Conservation (phyloP, 2,329 filamentous ascomycete genomes). For the Tolypocladium endophyticum region DNA sequence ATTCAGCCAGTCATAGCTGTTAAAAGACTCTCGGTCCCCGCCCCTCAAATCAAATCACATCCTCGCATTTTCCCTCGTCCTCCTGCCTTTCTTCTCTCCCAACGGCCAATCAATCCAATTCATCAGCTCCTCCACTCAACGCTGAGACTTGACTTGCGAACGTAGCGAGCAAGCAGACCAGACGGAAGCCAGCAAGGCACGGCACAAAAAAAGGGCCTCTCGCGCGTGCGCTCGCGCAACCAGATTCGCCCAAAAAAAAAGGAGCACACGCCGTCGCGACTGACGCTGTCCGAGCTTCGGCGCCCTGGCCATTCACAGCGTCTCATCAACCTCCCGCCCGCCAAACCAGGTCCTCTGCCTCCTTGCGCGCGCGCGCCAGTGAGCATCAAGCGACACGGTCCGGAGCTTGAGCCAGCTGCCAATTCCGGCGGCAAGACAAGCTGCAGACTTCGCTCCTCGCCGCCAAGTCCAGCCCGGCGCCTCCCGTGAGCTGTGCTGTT, state of each 20-base stretch:
- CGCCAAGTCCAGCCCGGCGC: background rate
- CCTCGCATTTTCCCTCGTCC: constrained; percentile 32
- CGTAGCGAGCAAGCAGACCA: constrained; percentile 5
- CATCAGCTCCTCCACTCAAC: constrained; percentile 26
- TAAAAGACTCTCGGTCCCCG: constrained; percentile 29
- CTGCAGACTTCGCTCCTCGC: background rate
- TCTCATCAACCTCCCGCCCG: constrained; percentile 5
- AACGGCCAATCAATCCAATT: constrained; percentile 38
- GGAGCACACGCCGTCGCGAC: background rate
- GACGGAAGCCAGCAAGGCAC: constrained; percentile 3
- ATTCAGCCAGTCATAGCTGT: constrained; percentile 41
- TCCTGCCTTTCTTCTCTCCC: constrained; percentile 21
- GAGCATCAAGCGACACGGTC: constrained; percentile 1
- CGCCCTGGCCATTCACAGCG: constrained; percentile 13
- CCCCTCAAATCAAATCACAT: constrained; percentile 40
- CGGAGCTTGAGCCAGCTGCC: constrained; percentile 4
- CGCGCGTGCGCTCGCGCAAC: constrained; percentile 10
- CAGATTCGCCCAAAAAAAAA: constrained; percentile 9
- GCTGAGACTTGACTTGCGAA: constrained; percentile 8
- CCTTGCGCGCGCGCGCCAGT: constrained; percentile 5
- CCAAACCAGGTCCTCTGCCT: background rate
- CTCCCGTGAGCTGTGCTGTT: background rate
- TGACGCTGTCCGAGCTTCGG: background rate
- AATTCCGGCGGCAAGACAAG: background rate
- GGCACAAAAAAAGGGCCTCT: constrained; percentile 7